Evolutionary conservation across 2,329 filamentous ascomycete species (phyloP).

Genomic region (Uncinocarpus reesii): DNA sequence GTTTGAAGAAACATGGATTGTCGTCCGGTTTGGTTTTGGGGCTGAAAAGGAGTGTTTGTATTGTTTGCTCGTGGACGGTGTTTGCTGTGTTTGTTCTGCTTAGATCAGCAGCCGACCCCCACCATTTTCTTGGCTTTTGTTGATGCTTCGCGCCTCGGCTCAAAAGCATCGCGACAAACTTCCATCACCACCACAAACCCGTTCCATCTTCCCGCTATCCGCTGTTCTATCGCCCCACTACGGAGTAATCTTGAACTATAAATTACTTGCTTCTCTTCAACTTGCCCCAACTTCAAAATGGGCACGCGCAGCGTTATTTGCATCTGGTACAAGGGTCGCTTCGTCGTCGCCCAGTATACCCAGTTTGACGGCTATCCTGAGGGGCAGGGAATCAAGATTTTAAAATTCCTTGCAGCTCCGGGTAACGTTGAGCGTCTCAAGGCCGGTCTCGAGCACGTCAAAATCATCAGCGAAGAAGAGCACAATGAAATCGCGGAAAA

Average conservation of each 20-base stretch:
- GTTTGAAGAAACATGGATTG: too few relatives aligned
- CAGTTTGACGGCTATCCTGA: conserved; percentile 24
- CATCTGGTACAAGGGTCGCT: conserved; percentile 19
- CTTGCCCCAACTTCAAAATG: conserved; percentile 12
- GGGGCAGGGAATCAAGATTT: conserved; percentile 20
- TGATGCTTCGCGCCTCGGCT: too few relatives aligned
- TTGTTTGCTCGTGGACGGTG: background rate
- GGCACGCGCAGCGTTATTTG: conserved; percentile 20
- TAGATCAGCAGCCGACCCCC: too few relatives aligned
- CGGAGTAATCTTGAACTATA: too few relatives aligned
- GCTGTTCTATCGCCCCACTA: background rate
- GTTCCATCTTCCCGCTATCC: background rate
- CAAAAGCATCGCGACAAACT: background rate
- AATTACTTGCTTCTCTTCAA: background rate
- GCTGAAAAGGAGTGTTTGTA: background rate
- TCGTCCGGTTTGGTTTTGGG: too few relatives aligned
- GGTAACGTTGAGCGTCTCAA: conserved; percentile 21
- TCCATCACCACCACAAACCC: background rate
- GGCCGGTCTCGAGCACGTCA: conserved; percentile 17
- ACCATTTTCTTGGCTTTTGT: too few relatives aligned
- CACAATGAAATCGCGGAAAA: conserved; percentile 10
- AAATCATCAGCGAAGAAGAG: conserved; percentile 10
- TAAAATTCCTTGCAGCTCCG: conserved; percentile 19
- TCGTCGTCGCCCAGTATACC: conserved; percentile 23
- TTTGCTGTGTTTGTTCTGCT: background rate